Base-by-base conservation (phyloP, 163 green algal genomes). In the Chlamydomonas reinhardtii region DNA sequence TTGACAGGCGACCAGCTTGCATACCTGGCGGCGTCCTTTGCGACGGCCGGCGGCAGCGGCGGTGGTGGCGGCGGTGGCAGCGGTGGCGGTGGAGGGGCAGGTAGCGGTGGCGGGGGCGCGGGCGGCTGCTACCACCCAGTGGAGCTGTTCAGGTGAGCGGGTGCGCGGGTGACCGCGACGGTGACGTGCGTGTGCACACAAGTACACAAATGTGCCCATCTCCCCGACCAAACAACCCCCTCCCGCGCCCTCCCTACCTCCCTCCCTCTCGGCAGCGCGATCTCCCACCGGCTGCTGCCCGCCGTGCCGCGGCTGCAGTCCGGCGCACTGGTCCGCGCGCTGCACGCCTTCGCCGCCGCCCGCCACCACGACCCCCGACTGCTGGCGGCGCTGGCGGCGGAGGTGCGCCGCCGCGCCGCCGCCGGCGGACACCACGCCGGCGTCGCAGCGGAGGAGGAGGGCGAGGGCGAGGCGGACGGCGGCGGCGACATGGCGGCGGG, bases 121-220 rank as follows among this genome's bases (percentile, higher is more conserved):
- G 22, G 70, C 34, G 80, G 56, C 27, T 71, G 80, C 15, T 86
- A 86, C 70, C 80, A 86, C 71, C 80, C 69, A 0, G 80, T 86
- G 32, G 25, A 65, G 27, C 56, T 86, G 6, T 73, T 86, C 35
- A 6, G 80, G 80, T 86, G 74, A 32, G 74, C 8, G 16, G 52
- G 0, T 12, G 43, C 14, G n/a, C 3, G 43, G 72, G 22, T 29
- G 31, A n/a, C n/a, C n/a, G n/a, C n/a, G n/a, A n/a, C n/a, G n/a
- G n/a, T n/a, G n/a, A n/a, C n/a, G n/a, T n/a, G 27, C 27, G 27
- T 70, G 24, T 20, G 25, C 25, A 69, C 24, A 69, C 19, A 69
- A 34, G 62, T 32, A 6, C n/a, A 72, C 35, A 11, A n/a, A n/a
- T n/a, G n/a, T n/a, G n/a, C n/a, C n/a, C n/a, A n/a, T n/a, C n/a